Conservation (phyloP, 345 rosid genomes). For the Citrus sinensis region DVS_A1.0 CM039167.1:28683001-28683500, state of each 20-base stretch:
- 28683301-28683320: neutral
- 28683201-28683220: neutral
- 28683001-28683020: neutral
- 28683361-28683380: neutral
- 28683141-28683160: slow-evolving; percentile 5
- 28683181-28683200: neutral
- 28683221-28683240: neutral
- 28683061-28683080: neutral
- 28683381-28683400: neutral
- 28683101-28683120: slow-evolving; percentile 19
- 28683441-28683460: no score
- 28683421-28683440: no score
- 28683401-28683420: neutral
- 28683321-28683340: neutral
- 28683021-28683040: neutral
- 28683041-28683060: neutral
- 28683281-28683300: neutral
- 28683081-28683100: neutral
- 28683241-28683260: neutral
- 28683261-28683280: neutral
- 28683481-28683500: no score
- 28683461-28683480: no score
- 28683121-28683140: neutral
- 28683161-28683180: neutral
- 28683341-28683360: neutral